Base-by-base conservation (phyloP, 1,284 basidiomycete species). In the Sporisorium exsertum region DNA sequence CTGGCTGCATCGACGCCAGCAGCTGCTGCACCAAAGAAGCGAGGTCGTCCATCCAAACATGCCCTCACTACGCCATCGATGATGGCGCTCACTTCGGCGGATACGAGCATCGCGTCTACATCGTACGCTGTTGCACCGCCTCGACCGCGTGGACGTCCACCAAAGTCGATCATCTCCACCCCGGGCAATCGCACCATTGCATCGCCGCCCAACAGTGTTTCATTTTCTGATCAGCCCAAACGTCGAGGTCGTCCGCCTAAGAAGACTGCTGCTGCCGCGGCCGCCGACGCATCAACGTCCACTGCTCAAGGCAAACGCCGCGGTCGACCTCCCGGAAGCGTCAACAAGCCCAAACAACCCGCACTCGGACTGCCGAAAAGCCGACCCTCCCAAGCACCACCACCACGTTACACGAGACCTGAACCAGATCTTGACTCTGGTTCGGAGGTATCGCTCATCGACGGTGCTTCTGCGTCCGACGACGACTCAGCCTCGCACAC, bases 401-500 rank as follows among this genome's bases (percentile, higher is more conserved):
- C 53, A 27, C 20, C 54, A 18, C 54, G 54, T 4, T 24, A 46
- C 29, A 5, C 33, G 1, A 45, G 58, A 45, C 62, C 68, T 5
- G 47, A 57, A 18, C 35, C 9, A 1, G 53, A 35, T 24, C n/a
- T 22, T 7, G 60, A 54, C 18, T 56, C 61, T 1, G 65, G 35
- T n/a, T 74, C 72, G 2, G 73, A 76, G 1, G 64, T 76, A 0
- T 71, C 68, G 15, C 64, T 76, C 12, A 24, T 76, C 32, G 68
- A 76, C 53, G 72, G 72, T 10, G 50, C 56, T 2, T 72, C 69
- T 9, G 35, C 18, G 68, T 64, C 20, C 6, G 71, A 63, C 29
- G 69, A 68, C n/a, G 58, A 58, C 18, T 47, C 57, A 10, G 56
- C 62, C 1, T 65, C 65, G 18, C 67, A 74, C 9, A 53, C 20